Percentiles rank a stretch among this genome's conserved stretches.
These are phyloP conservation scores for Ceratobasidium papillatum DNA, from an alignment of 1,284 basidiomycete genomes.

Conservation along the genomic window DNA sequence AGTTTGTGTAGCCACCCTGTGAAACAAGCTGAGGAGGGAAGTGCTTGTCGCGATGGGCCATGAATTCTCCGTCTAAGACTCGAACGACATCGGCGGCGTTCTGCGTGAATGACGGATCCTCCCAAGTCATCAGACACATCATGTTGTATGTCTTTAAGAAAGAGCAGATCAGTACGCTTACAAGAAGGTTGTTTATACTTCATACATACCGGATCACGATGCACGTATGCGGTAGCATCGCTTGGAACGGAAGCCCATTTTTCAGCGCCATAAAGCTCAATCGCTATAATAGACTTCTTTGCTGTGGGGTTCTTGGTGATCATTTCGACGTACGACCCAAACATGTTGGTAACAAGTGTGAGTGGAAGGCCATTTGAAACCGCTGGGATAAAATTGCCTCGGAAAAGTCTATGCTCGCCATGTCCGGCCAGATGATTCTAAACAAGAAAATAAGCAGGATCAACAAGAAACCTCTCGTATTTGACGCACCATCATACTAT, in stretches of 20 bases:
- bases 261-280: conserved; percentile 57
- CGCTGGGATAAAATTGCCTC: conserved; percentile 3
- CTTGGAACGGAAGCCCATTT: conserved; percentile 55
- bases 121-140: neutral
- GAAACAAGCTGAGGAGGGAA: neutral
- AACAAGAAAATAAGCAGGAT: too few relatives aligned
- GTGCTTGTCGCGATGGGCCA: neutral
- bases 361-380: neutral
- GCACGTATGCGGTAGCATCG: conserved; percentile 52
- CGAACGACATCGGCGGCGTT: neutral
- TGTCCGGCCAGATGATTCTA: neutral
- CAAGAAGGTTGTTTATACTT: neutral
- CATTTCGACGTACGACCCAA: neutral
- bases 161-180: neutral
- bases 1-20: conserved; percentile 20
- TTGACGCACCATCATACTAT: neutral
- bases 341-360: neutral
- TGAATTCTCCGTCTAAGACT: neutral
- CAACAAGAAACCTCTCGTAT: neutral
- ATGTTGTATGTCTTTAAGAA: neutral
- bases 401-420: neutral
- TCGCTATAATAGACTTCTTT: conserved; percentile 48
- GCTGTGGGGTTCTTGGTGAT: conserved; percentile 32
- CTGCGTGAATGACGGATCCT: neutral
- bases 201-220: conserved; percentile 37